Evolutionary conservation across 192 early-diverging fungal genomes (phyloP), one percentile per base, ranked within the genome.

Genomic region (Backusella circina): DNA sequence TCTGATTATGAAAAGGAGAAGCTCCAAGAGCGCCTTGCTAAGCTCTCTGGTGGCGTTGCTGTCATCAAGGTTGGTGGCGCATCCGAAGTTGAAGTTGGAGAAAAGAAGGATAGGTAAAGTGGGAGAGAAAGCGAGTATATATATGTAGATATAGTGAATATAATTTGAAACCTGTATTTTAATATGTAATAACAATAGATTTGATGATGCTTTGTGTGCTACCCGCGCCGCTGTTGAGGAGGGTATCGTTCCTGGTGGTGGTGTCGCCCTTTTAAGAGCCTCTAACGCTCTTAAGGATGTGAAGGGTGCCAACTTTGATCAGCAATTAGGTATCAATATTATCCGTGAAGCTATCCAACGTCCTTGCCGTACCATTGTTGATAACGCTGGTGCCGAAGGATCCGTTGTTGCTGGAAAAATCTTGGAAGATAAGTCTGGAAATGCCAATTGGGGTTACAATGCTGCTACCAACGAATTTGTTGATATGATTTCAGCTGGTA

Each of bases 1-100:
- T 96, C 95, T 28, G 96, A 98, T 70, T 99, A 99, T 85, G 98
- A 99, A 85, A 93, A 92, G 83, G 98, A 99, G 89, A 99, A 98
- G 88, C 88, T 98, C 73, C 95, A 98, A 88, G 98, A 99, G 87
- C 94, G 98, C 75, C 91, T 99, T 81, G 98, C 98, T 75, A 98
- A 98, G 84, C 86, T 99, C 28, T 92, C 92, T 51, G 96, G 96
- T 54, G 98, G 98, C 86, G 98, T 99, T 67, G 98, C 98, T 51
- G 97, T 99, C 77, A 98, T 99, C 83, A 96, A 94, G 82, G 97
- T 99, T 47, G 98, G 98, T 75, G 98, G 98, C 26, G 80, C 93
- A 31, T 96, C 95, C 33, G 98, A 99, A 85, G 95, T 99, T 66
- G 98, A 99, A 87, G 98, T 99, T 41, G 96, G 97, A 64, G 98